These are phyloP conservation scores for Apiospora hydei DNA, from an alignment of 2,329 filamentous ascomycete species.

Conservation along the genomic window DNA sequence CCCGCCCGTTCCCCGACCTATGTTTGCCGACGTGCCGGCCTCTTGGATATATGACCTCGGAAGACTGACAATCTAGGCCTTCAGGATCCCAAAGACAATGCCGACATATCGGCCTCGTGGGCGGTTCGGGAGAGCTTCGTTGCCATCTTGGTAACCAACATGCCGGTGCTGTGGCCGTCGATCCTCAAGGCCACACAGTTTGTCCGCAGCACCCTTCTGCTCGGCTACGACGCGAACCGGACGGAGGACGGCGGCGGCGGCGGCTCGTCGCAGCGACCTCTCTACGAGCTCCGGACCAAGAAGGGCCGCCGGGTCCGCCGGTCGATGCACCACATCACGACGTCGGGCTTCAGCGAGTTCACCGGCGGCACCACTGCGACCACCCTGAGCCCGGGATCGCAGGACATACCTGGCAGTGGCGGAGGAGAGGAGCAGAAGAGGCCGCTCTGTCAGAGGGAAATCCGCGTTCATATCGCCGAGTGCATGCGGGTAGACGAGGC, in stretches of 20 bases:
- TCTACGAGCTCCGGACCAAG: not conserved
- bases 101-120: conserved; percentile 51
- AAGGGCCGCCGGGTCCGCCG: not conserved
- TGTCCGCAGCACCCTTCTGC: not conserved
- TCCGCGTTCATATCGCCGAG: not conserved
- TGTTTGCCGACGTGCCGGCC: not conserved
- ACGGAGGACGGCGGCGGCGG: not conserved
- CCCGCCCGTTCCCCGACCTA: conserved; percentile 23
- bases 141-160: conserved; percentile 52
- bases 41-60: not conserved
- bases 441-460: not conserved
- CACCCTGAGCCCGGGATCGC: not conserved
- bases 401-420: not conserved
- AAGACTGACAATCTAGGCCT: not conserved
- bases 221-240: not conserved
- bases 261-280: not conserved
- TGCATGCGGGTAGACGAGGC: not conserved
- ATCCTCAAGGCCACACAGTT: not conserved
- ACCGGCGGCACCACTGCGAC: not conserved
- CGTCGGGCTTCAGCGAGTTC: not conserved
- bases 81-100: conserved; percentile 50
- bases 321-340: not conserved
- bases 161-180: conserved; percentile 45
- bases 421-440: not conserved
- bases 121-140: conserved; percentile 53